phyloP scores from a whole-genome alignment of 345 rosid genomes.

The Lagerstroemia speciosa region DNA sequence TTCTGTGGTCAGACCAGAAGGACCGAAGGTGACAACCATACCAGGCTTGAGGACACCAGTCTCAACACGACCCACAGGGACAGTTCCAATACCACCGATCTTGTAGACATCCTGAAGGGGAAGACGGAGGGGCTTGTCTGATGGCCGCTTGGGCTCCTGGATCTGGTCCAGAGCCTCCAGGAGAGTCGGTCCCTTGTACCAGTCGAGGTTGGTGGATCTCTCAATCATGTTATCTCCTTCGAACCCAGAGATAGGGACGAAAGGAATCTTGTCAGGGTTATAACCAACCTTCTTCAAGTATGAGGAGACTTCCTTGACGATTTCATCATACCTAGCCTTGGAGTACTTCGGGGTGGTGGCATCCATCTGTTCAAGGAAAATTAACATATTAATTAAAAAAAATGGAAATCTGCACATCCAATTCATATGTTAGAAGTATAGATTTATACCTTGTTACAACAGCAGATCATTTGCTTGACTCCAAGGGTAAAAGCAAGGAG shows the following conservation, averaged over 20 bases:
- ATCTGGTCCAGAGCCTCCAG: slow-evolving; percentile 17
- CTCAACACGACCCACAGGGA: slow-evolving; percentile 19
- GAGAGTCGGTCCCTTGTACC: slow-evolving; percentile 21
- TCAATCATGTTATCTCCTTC: slow-evolving; percentile 21
- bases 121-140: slow-evolving; percentile 20
- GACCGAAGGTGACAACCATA: slow-evolving; percentile 18
- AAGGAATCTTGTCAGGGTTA: slow-evolving; percentile 17
- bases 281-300: slow-evolving; percentile 21
- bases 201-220: slow-evolving; percentile 20
- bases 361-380: slow-evolving; percentile 10
- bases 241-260: slow-evolving; percentile 19
- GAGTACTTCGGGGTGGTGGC: slow-evolving; percentile 21
- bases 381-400: not conserved
- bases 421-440: not conserved
- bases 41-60: slow-evolving; percentile 15
- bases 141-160: slow-evolving; percentile 14
- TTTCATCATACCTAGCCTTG: slow-evolving; percentile 18
- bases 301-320: slow-evolving; percentile 14
- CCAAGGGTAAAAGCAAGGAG: slow-evolving; percentile 89
- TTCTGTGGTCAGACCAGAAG: slow-evolving; percentile 16
- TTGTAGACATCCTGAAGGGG: slow-evolving; percentile 20
- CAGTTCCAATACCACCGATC: slow-evolving; percentile 21
- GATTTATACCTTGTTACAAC: slow-evolving; percentile 55
- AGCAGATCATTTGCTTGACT: slow-evolving; percentile 84
- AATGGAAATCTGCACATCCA: not conserved